Evolutionary conservation across 257 asterid species (phyloP).

Genomic region (Oldenlandia corymbosa): DNA sequence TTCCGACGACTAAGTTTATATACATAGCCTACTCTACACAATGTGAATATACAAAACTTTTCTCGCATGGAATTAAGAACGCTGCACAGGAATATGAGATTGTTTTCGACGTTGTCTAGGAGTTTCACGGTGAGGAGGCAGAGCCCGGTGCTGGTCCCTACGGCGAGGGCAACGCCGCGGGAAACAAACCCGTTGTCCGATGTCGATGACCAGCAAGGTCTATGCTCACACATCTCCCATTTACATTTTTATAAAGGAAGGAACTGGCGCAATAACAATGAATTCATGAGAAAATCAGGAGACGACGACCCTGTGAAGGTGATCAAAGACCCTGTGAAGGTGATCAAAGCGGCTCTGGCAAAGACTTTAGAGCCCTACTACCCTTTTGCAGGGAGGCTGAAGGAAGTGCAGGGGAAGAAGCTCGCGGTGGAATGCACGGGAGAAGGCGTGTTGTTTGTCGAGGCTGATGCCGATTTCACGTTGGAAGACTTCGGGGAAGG

Average conservation of each 20-base stretch:
- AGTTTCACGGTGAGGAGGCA: conserved; percentile 43
- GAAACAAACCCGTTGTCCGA: conserved; percentile 52
- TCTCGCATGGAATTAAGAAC: too few species aligned
- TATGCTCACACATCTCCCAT: conserved; percentile 54
- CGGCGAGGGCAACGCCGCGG: conserved; percentile 51
- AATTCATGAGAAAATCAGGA: too few species aligned
- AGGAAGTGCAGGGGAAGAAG: conserved; percentile 43
- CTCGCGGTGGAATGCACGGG: conserved; percentile 74
- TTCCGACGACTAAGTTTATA: too few species aligned
- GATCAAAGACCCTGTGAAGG: conserved; percentile 39
- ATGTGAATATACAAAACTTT: too few species aligned
- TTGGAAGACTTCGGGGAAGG: conserved; percentile 48
- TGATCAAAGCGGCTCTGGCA: conserved; percentile 46
- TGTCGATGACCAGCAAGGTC: conserved; percentile 59
- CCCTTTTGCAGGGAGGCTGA: conserved; percentile 68
- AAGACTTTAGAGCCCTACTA: conserved; percentile 55
- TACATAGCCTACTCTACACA: too few species aligned
- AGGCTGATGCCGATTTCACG: conserved; percentile 54
- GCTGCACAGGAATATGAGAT: too few species aligned
- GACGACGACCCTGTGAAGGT: too few species aligned
- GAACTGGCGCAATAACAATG: too few species aligned
- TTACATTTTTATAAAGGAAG: conserved; percentile 42
- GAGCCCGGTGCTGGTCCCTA: conserved; percentile 42
- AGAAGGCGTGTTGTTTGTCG: conserved; percentile 57
- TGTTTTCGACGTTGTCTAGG: too few species aligned